Evolutionary conservation across 768 basidiomycete genomes (phyloP).

Genomic region (Coprinopsis sp.): DNA sequence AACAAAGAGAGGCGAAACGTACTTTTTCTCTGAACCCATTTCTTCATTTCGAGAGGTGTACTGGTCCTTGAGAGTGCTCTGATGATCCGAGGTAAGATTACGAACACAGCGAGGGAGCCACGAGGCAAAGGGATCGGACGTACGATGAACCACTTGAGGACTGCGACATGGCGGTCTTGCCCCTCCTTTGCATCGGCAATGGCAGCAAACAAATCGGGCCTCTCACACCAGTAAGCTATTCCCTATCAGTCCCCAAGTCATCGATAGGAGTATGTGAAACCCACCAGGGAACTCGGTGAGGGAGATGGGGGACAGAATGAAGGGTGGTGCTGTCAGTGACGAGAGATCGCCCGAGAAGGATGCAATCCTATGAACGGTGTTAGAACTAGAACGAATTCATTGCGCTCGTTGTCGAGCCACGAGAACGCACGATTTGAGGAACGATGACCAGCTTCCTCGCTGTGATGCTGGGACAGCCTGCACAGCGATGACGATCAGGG

Average conservation of each 20-base stretch:
- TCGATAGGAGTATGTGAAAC: slow-evolving; percentile 18
- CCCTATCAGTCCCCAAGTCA: background rate
- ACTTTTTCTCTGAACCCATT: slow-evolving; percentile 60
- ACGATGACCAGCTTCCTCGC: slow-evolving; percentile 83
- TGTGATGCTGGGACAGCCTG: slow-evolving; percentile 79
- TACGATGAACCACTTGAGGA: slow-evolving; percentile 95
- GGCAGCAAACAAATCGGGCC: slow-evolving; percentile 81
- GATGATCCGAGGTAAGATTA: background rate
- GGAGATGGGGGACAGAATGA: slow-evolving; percentile 88
- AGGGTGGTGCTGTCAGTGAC: slow-evolving; percentile 78
- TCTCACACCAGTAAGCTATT: slow-evolving; percentile 95
- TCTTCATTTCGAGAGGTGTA: slow-evolving; percentile 93
- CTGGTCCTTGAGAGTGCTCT: slow-evolving; percentile 93
- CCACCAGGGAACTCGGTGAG: slow-evolving; percentile 88
- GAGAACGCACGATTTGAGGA: slow-evolving; percentile 77
- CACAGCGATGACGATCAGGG: background rate
- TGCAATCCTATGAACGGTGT: slow-evolving; percentile 54
- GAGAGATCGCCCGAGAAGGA: slow-evolving; percentile 87
- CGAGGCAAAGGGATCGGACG: slow-evolving; percentile 20
- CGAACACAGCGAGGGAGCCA: background rate
- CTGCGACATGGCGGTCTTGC: slow-evolving; percentile 64
- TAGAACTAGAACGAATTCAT: slow-evolving; percentile 4
- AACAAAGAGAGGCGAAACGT: slow-evolving; percentile 2
- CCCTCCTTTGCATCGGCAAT: slow-evolving; percentile 74
- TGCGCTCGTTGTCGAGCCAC: slow-evolving; percentile 4